Evolutionary conservation across 495 filamentous ascomycete species (phyloP).

Genomic region (Pseudevernia furfuracea): DNA sequence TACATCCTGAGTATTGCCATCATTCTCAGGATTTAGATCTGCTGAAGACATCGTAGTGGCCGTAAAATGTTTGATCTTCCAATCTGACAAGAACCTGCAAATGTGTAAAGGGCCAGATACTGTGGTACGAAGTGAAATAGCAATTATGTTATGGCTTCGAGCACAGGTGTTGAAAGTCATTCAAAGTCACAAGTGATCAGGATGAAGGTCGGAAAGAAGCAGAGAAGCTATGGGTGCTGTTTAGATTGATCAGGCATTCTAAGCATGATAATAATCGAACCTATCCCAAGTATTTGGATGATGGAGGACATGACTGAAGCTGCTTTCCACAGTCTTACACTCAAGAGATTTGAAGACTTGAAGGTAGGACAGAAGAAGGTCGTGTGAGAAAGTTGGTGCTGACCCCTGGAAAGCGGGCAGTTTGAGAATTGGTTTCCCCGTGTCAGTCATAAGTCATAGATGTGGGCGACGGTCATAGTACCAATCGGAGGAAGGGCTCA

Average conservation of each 20-base stretch:
- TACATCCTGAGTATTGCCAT: not conserved
- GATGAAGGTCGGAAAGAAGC: not conserved
- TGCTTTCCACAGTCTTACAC: not conserved
- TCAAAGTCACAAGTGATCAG: not conserved
- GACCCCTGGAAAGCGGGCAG: not conserved
- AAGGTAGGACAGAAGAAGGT: not conserved
- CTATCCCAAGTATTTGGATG: not conserved
- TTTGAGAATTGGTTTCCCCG: not conserved
- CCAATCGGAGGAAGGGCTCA: not conserved
- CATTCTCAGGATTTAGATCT: not conserved
- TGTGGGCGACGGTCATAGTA: not conserved
- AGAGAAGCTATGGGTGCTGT: not conserved
- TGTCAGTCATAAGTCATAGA: too few relatives aligned
- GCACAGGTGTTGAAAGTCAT: not conserved
- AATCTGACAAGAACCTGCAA: not conserved
- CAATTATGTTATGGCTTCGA: not conserved
- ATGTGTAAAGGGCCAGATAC: not conserved
- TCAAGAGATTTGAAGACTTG: not conserved
- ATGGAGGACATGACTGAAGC: not conserved
- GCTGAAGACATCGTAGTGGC: not conserved
- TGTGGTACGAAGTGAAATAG: not conserved
- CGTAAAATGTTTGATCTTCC: not conserved
- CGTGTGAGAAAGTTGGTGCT: not conserved
- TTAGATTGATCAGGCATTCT: not conserved
- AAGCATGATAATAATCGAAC: not conserved